Evolutionary conservation across 2,329 filamentous ascomycete species (phyloP).

Genomic region (Penicillium hordei): DNA sequence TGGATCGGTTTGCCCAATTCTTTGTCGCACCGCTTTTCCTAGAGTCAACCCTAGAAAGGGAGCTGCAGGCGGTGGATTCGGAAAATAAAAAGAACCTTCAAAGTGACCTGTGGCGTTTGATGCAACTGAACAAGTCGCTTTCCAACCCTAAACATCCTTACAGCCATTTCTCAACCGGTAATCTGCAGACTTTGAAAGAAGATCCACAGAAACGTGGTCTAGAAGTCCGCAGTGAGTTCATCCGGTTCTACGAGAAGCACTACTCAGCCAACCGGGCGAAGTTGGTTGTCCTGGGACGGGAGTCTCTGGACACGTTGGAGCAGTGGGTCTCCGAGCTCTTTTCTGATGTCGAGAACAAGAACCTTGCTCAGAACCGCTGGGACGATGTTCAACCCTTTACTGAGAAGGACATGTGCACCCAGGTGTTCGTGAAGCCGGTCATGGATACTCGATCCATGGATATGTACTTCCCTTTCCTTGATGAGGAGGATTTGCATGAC

Average conservation of each 20-base stretch:
- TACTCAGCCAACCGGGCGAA: conserved; percentile 96
- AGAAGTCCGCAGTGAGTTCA: conserved; percentile 86
- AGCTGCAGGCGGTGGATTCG: conserved; percentile 85
- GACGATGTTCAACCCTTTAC: conserved; percentile 62
- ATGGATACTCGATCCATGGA: conserved; percentile 81
- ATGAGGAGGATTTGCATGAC: conserved; percentile 77
- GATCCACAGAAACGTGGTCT: conserved; percentile 75
- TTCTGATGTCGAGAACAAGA: conserved; percentile 76
- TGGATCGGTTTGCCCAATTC: conserved; percentile 92
- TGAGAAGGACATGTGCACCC: conserved; percentile 62
- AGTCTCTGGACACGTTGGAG: conserved; percentile 78
- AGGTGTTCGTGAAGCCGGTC: conserved; percentile 86
- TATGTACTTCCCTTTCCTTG: conserved; percentile 79
- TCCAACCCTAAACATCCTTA: conserved; percentile 86
- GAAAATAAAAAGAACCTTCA: conserved; percentile 98
- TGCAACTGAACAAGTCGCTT: conserved; percentile 85
- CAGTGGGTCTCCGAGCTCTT: conserved; percentile 83
- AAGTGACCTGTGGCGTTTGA: conserved; percentile 81
- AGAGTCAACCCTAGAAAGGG: conserved; percentile 78
- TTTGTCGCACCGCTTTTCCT: conserved; percentile 87
- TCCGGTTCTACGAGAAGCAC: conserved; percentile 83
- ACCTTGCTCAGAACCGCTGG: conserved; percentile 68
- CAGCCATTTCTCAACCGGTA: conserved; percentile 89
- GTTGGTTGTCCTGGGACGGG: conserved; percentile 78
- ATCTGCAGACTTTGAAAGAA: conserved; percentile 80